Conservation (phyloP, 768 basidiomycete species). For the Zangia roseola region DNA sequence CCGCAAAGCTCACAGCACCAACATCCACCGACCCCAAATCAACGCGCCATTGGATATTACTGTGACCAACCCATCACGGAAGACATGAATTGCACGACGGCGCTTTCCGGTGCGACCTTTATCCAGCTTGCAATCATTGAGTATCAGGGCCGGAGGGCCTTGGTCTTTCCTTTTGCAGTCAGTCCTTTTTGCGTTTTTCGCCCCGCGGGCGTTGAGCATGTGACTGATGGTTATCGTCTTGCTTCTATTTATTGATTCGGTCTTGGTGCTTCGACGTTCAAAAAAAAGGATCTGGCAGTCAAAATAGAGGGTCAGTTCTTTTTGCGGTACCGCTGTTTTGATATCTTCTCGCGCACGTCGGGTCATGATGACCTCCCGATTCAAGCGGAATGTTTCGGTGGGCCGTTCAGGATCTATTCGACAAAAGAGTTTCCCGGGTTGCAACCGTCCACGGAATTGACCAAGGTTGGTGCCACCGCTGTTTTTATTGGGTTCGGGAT, state of each 20-base stretch:
- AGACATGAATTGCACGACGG: constrained; percentile 41
- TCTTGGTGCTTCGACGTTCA: no score
- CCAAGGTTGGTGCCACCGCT: constrained; percentile 43
- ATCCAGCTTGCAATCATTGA: constrained; percentile 54
- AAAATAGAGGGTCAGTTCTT: constrained; percentile 64
- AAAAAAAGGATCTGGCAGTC: constrained; percentile 62
- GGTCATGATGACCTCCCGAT: constrained; percentile 37
- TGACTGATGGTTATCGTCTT: background rate
- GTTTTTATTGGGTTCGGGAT: background rate
- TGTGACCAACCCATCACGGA: constrained; percentile 45
- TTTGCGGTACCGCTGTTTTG: constrained; percentile 70
- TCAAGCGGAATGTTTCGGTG: constrained; percentile 66
- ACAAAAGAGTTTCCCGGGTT: constrained; percentile 76
- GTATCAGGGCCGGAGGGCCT: constrained; percentile 47
- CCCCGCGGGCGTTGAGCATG: constrained; percentile 1
- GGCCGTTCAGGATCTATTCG: constrained; percentile 65
- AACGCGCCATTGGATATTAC: constrained; percentile 45
- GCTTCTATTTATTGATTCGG: no score
- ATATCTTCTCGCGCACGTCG: constrained; percentile 46
- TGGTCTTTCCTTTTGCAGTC: constrained; percentile 68
- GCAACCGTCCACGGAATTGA: constrained; percentile 65
- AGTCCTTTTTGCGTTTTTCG: constrained; percentile 8
- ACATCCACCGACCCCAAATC: constrained; percentile 11
- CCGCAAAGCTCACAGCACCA: constrained; percentile 7
- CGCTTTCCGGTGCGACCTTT: constrained; percentile 63